phyloP scores from a whole-genome alignment of 1,139 yeast species.

The Torulaspora globosa region DNA sequence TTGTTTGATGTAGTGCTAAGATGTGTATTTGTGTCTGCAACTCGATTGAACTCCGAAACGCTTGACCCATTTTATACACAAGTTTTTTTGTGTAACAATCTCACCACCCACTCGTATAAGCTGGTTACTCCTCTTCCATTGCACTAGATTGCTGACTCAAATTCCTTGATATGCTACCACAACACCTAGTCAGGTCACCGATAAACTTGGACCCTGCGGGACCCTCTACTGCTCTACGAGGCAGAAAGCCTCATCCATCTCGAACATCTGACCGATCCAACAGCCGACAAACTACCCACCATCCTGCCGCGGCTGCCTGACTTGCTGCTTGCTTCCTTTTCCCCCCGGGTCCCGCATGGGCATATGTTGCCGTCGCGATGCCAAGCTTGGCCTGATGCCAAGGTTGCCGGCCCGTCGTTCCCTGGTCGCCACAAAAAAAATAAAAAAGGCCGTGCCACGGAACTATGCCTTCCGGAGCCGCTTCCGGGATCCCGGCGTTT shows the following conservation, averaged over 20 bases:
- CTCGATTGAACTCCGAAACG: background rate
- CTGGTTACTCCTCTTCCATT: background rate
- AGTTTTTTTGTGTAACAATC: slow-evolving; percentile 4
- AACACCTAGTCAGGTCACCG: background rate
- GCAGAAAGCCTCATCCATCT: background rate
- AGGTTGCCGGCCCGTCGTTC: too few species aligned
- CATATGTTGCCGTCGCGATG: background rate
- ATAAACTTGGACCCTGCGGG: background rate
- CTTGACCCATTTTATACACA: background rate
- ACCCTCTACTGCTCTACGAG: background rate
- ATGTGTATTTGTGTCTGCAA: background rate
- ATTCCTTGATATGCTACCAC: background rate
- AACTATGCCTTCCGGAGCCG: background rate
- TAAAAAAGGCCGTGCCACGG: too few species aligned
- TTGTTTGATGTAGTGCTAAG: background rate
- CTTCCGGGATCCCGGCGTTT: background rate
- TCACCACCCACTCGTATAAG: background rate
- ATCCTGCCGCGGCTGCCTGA: too few species aligned
- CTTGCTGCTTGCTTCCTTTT: background rate
- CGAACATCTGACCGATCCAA: background rate
- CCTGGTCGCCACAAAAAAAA: too few species aligned
- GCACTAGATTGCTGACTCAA: background rate
- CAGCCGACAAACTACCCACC: background rate
- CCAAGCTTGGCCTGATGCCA: background rate
- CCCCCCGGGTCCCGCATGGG: background rate